Base-by-base conservation (phyloP, 768 basidiomycete genomes). In the Leccinum sublutescens region DNA sequence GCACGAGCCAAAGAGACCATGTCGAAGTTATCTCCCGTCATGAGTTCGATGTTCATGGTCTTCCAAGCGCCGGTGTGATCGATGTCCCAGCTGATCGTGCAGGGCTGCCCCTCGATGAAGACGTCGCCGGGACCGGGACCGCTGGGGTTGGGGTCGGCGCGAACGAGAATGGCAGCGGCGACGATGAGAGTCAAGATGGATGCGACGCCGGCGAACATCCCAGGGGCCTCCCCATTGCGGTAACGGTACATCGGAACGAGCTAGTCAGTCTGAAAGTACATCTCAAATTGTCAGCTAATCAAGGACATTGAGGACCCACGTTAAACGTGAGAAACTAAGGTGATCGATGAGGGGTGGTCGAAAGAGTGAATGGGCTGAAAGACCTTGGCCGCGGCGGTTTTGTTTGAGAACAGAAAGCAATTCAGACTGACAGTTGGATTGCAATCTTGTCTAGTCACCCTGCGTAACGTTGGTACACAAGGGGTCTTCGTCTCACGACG, bases 21-120 rank as follows among this genome's bases (percentile, higher is more conserved):
- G 40, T 79, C 62, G 53, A 80, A 73, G 75, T 94, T 93, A 67
- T 80, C 69, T 5, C 91, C 92, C 1, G 88, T 86, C 90, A 91
- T 93, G 71, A 93, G 82, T 70, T 91, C 77, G 57, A 94, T 89
- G 61, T 79, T 74, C 85, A 88, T 91, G 60, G 76, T 70, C 68
- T 81, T 85, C 92, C 92, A 94, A 15, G 61, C 63, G 21, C 85
- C 84, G 14, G 81, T 79, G 5, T 73, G 57, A 66, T 91, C 90
- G 7, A 76, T 79, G 1, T 67, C 66, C 91, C 92, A 94, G 11
- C 69, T 65, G 47, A 87, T 77, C 29, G 69, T 63, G 67, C 91
- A 93, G 3, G 74, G 67, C 10, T 71, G 52, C 19, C 89, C 90
- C 55, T 80, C 75, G 45, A 82, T 81, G 77, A 80, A 89, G 25